These are phyloP conservation scores for Paramecium caudatum DNA, from an alignment of 73 alveolate species.

Conservation along the genomic window DNA sequence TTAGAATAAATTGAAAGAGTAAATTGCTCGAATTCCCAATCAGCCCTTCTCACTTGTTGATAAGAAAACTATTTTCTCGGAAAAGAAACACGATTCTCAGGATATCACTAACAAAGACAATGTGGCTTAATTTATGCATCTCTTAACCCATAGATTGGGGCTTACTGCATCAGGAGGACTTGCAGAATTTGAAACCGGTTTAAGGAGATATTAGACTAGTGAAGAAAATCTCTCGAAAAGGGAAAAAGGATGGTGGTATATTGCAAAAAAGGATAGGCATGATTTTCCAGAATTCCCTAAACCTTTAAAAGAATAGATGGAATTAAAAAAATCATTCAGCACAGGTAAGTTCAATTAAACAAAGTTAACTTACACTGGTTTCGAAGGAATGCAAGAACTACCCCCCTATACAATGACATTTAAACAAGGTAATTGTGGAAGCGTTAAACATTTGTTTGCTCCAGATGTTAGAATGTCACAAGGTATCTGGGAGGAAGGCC, in stretches of 20 bases:
- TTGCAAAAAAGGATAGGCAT: constrained; percentile 70
- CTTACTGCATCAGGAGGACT: constrained; percentile 61
- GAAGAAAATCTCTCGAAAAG: not conserved
- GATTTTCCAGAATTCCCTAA: constrained; percentile 76
- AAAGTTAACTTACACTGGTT: constrained; percentile 34
- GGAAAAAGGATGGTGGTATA: constrained; percentile 75
- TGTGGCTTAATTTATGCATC: constrained; percentile 65
- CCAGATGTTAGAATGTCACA: constrained; percentile 73
- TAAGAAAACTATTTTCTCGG: constrained; percentile 60
- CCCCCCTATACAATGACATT: constrained; percentile 70
- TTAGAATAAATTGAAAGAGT: constrained; percentile 60
- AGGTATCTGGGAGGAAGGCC: constrained; percentile 72
- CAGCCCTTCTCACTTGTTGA: constrained; percentile 67
- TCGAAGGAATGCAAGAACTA: constrained; percentile 62
- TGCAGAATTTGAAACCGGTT: constrained; percentile 74
- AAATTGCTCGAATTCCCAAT: constrained; percentile 69
- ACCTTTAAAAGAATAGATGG: constrained; percentile 68
- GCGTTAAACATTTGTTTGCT: constrained; percentile 70
- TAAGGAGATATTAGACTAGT: not conserved
- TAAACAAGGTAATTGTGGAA: constrained; percentile 62
- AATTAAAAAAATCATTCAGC: constrained; percentile 49
- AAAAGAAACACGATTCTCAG: constrained; percentile 59
- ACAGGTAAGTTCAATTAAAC: constrained; percentile 53
- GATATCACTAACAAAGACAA: constrained; percentile 66
- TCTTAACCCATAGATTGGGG: constrained; percentile 72